Evolutionary conservation across 805 yeast species (phyloP).

Genomic region (Lachancea sp.): DNA sequence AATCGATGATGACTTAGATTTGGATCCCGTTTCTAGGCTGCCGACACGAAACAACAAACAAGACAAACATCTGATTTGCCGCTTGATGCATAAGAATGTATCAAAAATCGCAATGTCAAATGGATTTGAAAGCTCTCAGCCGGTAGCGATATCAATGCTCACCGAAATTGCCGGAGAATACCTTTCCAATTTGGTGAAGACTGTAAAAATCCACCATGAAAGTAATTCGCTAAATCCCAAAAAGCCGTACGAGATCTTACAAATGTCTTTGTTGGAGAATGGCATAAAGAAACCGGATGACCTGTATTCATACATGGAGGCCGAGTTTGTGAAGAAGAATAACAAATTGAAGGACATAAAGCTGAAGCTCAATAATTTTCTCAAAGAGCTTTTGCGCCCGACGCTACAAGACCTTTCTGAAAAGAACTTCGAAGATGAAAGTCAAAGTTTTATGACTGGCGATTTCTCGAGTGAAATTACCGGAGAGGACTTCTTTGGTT

Average conservation of each 20-base stretch:
- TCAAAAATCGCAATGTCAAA: conserved; percentile 82
- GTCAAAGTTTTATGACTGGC: conserved; percentile 91
- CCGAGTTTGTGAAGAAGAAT: conserved; percentile 63
- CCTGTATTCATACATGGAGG: conserved; percentile 65
- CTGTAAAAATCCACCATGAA: conserved; percentile 67
- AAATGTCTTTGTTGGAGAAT: conserved; percentile 68
- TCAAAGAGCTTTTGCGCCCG: conserved; percentile 81
- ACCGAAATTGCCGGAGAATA: conserved; percentile 81
- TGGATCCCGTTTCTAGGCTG: conserved; percentile 77
- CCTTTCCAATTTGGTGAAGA: conserved; percentile 63
- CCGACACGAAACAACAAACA: conserved; percentile 55
- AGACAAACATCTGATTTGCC: conserved; percentile 54
- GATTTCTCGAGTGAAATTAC: conserved; percentile 81
- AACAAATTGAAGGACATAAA: conserved; percentile 64
- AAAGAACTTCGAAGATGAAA: conserved; percentile 74
- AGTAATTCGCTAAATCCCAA: conserved; percentile 38
- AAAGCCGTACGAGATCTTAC: conserved; percentile 40
- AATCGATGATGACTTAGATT: conserved; percentile 55
- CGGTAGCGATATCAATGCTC: conserved; percentile 67
- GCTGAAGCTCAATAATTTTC: conserved; percentile 56
- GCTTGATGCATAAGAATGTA: conserved; percentile 60
- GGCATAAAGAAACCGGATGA: conserved; percentile 79
- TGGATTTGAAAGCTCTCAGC: conserved; percentile 83
- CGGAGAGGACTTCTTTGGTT: conserved; percentile 98
- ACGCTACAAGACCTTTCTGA: conserved; percentile 66